Evolutionary conservation across 129 eudicot species (phyloP), one percentile per base, ranked within the genome.

Genomic region (Tagetes erecta): DNA sequence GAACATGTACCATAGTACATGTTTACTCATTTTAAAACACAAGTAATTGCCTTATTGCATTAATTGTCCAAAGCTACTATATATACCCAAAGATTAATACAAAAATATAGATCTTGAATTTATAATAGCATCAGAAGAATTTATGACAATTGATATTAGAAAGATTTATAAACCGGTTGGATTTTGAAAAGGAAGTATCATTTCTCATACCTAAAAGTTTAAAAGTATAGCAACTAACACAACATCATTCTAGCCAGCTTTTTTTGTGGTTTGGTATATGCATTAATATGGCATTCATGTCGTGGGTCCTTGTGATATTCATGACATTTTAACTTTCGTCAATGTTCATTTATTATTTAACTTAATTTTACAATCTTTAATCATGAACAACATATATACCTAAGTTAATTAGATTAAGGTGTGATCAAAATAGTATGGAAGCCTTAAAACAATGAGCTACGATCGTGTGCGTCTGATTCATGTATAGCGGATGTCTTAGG

Each of bases 211-310:
- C 20, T 75, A 50, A 64, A 75, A 27, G 72, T 31, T 64, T 9
- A 7, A 71, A 37, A 57, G 27, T 0, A 31, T 38, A 50, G n/a
- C 72, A 13, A 64, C 49, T 31, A 49, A 50, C 65, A 27, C 31
- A 65, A 52, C 41, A 68, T 66, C 31, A 11, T 67, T 49, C 49
- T 74, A 36, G 63, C 64, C 64, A 58, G 34, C 71, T 62, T 76
- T 76, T 76, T 14, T 41, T 55, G 36, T 76, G 33, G 63, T 77
- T 68, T 57, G 75, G 70, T 77, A 46, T 27, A 44, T 57, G 59
- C 74, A 76, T 67, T 76, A 44, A 76, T 76, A 56, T 55, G 80
- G 5, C 60, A 68, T 76, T 76, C 60, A 76, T 76, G n/a, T 41
- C n/a, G 62, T 76, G 80, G 75, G 68, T 14, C 67, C 80, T 55